phyloP scores from a whole-genome alignment of 345 rosid species.

The Pugionium dolabratum region DNA sequence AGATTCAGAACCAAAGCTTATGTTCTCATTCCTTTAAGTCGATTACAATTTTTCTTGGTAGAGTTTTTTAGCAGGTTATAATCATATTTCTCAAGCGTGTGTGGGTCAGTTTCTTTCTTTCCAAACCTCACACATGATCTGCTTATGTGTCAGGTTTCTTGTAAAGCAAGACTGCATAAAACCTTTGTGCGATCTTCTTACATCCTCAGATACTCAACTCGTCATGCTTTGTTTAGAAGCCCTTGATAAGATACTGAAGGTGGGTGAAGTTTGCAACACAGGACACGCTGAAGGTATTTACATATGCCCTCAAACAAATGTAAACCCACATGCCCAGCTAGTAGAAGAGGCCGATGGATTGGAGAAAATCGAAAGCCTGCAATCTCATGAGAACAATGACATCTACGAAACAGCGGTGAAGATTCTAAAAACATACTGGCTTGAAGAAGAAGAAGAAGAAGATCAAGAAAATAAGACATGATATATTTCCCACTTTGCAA shows the following conservation, averaged over 20 bases:
- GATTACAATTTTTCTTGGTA: slow-evolving; percentile 11
- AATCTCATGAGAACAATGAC: slow-evolving; percentile 46
- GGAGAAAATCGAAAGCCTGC: slow-evolving; percentile 60
- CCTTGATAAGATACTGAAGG: slow-evolving; percentile 58
- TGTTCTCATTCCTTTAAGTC: slow-evolving; percentile 2
- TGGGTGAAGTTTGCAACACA: slow-evolving; percentile 53
- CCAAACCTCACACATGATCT: not conserved
- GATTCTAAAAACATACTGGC: slow-evolving; percentile 66
- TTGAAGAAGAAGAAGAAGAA: slow-evolving; percentile 47
- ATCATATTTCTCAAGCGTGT: not conserved
- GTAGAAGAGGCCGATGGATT: slow-evolving; percentile 60
- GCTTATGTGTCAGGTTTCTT: slow-evolving; percentile 39
- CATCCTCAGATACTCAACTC: slow-evolving; percentile 52
- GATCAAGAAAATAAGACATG: slow-evolving; percentile 36
- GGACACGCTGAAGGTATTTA: slow-evolving; percentile 42
- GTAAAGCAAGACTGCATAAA: slow-evolving; percentile 59
- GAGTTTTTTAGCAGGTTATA: slow-evolving; percentile 9
- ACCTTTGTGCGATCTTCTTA: slow-evolving; percentile 55
- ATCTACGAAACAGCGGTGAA: slow-evolving; percentile 44
- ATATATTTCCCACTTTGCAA: slow-evolving; percentile 23
- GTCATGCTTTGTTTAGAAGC: slow-evolving; percentile 56
- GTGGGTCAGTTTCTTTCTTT: slow-evolving; percentile 8
- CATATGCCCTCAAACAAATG: slow-evolving; percentile 32
- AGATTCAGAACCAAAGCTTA: slow-evolving; percentile 2
- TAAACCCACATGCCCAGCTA: slow-evolving; percentile 55